These are phyloP conservation scores for Catunica adiposa DNA, from an alignment of 2,329 filamentous ascomycete species.

Conservation along the genomic window DNA sequence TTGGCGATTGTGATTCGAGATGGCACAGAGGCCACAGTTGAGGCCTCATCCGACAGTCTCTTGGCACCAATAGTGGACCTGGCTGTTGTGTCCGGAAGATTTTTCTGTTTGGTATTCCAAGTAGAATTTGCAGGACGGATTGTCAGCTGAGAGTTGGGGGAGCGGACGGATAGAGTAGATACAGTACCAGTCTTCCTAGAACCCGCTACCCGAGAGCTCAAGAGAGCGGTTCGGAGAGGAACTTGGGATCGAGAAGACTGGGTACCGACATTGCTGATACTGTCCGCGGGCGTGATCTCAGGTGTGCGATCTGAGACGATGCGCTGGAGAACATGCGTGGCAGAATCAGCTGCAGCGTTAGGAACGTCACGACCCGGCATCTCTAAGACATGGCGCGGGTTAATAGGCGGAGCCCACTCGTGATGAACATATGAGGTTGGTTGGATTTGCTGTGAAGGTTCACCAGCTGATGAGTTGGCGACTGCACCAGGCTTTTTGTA, in stretches of 20 bases:
- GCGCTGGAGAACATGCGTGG: too few species aligned
- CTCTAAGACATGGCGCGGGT: neutral
- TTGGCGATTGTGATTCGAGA: neutral
- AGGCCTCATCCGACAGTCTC: neutral
- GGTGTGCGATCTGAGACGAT: neutral
- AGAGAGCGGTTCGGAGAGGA: neutral
- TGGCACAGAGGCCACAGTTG: neutral
- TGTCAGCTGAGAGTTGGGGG: neutral
- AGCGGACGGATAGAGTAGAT: neutral
- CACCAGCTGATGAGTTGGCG: neutral
- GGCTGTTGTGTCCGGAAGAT: neutral
- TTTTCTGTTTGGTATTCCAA: neutral
- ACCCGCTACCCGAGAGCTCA: neutral
- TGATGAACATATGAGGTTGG: neutral
- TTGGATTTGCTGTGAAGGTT: neutral
- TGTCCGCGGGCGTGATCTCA: neutral
- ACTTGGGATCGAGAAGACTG: neutral
- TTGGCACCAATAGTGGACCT: neutral
- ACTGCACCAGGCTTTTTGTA: neutral
- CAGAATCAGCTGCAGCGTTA: too few species aligned
- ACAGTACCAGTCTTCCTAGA: neutral
- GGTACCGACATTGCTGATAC: slow-evolving; percentile 1
- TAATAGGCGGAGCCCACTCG: neutral
- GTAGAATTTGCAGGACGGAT: neutral
- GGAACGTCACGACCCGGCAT: too few species aligned